Evolutionary conservation across 2,329 filamentous ascomycete genomes (phyloP), one percentile per base, ranked within the genome.

Genomic region (Nemania bipapillata): DNA sequence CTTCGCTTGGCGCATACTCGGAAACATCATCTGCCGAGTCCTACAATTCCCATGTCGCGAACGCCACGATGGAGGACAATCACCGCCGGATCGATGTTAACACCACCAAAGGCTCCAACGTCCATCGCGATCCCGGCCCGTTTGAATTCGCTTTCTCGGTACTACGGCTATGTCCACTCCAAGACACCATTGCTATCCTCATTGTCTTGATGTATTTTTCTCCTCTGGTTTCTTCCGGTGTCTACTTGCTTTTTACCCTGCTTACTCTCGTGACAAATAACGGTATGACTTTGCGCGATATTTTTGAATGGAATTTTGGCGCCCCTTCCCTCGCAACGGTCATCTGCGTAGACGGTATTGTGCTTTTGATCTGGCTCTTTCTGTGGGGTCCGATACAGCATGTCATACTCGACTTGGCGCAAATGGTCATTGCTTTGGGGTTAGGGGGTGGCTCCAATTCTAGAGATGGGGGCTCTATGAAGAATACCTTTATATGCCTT

Each of bases 161-260:
- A 75, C 88, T 98, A 79, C 90, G 90, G 76, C 93, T 94, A 60
- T 95, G 94, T 76, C 95, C 95, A 62, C 89, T 97, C 78, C 92
- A 93, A 83, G 95, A 98, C 83, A 97, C 95, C 69, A 93, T 97
- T 81, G 94, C 95, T 79, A 97, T 98, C 77, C 89, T 98, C 80
- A 97, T 97, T 81, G 92, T 97, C 76, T 88, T 98, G 74, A 92
- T 97, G 81, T 94, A 97, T 79, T 89, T 97, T 9, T 94, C 95
- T 32, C 93, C 94, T 24, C 90, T 95, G 76, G 90, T 95, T 66
- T 87, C 97, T 76, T 95, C 94, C 72, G 86, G 93, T 79, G 93
- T 97, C 76, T 96, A 97, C 81, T 91, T 94, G 78, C 87, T 97
- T 73, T 98, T 97, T 82, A 94, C 95, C 74, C 91, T 94, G 72